Percentiles rank a stretch among this genome's conserved stretches.
Evolutionary conservation across 371 early-diverging fungal genomes (phyloP).

Genomic region (Syncephalis fuscata): DNA sequence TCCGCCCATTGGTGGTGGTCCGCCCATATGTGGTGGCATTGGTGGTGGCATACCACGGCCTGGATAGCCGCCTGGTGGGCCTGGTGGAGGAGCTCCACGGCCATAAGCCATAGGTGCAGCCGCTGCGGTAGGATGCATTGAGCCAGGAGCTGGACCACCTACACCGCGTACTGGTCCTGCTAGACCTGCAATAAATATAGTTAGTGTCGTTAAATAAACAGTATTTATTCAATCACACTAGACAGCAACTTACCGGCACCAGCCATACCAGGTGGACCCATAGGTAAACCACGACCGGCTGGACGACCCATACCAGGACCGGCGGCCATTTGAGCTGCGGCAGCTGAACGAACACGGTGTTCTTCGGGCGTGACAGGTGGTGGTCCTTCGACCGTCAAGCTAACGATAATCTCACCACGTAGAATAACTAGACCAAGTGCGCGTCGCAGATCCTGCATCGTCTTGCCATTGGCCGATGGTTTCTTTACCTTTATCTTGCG

Average conservation of each 20-base stretch:
- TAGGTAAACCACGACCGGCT: conserved; percentile 83
- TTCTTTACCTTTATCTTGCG: conserved; percentile 64
- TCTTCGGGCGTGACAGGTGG: conserved; percentile 36
- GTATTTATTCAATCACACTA: background rate
- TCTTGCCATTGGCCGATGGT: conserved; percentile 19
- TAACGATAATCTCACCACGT: conserved; percentile 85
- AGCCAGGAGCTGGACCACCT: conserved; percentile 77
- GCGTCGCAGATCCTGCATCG: conserved; percentile 59
- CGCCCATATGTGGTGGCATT: conserved; percentile 17
- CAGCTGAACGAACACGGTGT: background rate
- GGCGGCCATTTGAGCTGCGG: conserved; percentile 18
- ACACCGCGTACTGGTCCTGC: conserved; percentile 83
- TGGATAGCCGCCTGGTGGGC: conserved; percentile 23
- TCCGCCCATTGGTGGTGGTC: conserved; percentile 35
- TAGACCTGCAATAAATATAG: conserved; percentile 30
- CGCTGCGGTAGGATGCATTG: conserved; percentile 34
- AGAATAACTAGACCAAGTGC: conserved; percentile 87
- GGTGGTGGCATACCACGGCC: conserved; percentile 32
- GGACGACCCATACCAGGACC: conserved; percentile 71
- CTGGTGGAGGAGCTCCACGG: conserved; percentile 35
- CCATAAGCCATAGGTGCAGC: conserved; percentile 63
- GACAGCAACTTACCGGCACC: conserved; percentile 10
- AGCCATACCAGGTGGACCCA: conserved; percentile 35
- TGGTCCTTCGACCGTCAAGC: conserved; percentile 81
- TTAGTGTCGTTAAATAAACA: background rate